A percentile compares a stretch with the other conserved stretches of the same genome.
phyloP scores from a whole-genome alignment of 768 basidiomycete species.

The Infundibulicybe gibba region DNA sequence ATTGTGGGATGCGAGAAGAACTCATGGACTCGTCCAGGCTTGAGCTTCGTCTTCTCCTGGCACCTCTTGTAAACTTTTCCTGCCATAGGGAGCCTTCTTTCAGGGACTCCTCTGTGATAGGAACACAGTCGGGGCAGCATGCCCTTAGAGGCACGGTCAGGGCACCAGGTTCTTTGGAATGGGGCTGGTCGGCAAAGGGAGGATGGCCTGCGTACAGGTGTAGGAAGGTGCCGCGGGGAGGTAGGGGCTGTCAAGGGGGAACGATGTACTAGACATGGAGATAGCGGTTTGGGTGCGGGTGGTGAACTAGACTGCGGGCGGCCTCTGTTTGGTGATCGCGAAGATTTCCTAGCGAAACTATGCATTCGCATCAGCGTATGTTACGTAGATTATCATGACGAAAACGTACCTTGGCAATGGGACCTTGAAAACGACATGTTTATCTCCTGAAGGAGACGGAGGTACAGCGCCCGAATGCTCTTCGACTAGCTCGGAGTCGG shows the following conservation, averaged over 20 bases:
- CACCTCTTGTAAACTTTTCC: slow-evolving; percentile 61
- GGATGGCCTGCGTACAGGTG: slow-evolving; percentile 15
- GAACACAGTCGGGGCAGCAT: slow-evolving; percentile 65
- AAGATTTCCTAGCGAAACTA: slow-evolving; percentile 38
- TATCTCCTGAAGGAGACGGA: slow-evolving; percentile 26
- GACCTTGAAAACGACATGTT: slow-evolving; percentile 54
- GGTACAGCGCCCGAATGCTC: slow-evolving; percentile 7
- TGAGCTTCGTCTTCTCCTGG: slow-evolving; percentile 50
- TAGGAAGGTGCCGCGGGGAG: slow-evolving; percentile 9
- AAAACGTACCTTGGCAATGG: slow-evolving; percentile 53
- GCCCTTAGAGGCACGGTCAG: slow-evolving; percentile 65
- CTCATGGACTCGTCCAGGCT: slow-evolving; percentile 33
- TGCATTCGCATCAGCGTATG: slow-evolving; percentile 3
- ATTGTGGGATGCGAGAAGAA: slow-evolving; percentile 11
- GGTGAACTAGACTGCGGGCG: slow-evolving; percentile 27
- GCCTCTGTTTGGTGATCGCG: slow-evolving; percentile 36
- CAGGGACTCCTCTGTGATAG: slow-evolving; percentile 53
- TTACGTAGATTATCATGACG: slow-evolving; percentile 1
- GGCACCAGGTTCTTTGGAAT: slow-evolving; percentile 27
- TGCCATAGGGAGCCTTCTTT: slow-evolving; percentile 56
- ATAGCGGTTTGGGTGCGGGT: slow-evolving; percentile 30
- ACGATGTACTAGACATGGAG: slow-evolving; percentile 55
- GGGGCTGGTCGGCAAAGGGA: slow-evolving; percentile 30
- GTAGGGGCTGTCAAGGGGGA: slow-evolving; percentile 21
- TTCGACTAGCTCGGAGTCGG: slow-evolving; percentile 19